Evolutionary conservation across 352 stramenopile species (phyloP).

Genomic region (Phytophthora foliorum): DNA sequence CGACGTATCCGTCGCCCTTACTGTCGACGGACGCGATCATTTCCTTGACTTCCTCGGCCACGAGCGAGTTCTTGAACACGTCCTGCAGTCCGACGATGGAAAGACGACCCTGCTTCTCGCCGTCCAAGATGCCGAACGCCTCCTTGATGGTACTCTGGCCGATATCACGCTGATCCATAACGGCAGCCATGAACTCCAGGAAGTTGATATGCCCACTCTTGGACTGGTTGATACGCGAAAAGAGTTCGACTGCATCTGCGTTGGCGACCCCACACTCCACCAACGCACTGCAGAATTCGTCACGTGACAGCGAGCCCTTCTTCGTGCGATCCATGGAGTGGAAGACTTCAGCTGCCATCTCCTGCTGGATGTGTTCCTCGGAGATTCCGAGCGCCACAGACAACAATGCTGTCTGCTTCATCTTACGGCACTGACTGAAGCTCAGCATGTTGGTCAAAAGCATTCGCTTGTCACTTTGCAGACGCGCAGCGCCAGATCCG

Average conservation of each 20-base stretch:
- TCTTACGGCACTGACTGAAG: conserved; percentile 77
- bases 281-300: conserved; percentile 94
- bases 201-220: conserved; percentile 93
- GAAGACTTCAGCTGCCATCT: conserved; percentile 87
- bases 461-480: conserved; percentile 70
- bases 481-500: conserved; percentile 28
- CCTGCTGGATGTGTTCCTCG: conserved; percentile 78
- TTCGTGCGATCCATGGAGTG: conserved; percentile 89
- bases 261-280: conserved; percentile 86
- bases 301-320: conserved; percentile 89
- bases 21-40: conserved; percentile 92
- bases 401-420: conserved; percentile 82
- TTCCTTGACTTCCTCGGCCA: conserved; percentile 88
- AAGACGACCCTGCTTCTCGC: conserved; percentile 92
- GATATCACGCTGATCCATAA: conserved; percentile 92
- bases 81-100: conserved; percentile 91
- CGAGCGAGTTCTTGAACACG: conserved; percentile 91
- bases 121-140: conserved; percentile 91
- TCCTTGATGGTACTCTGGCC: conserved; percentile 94
- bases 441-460: conserved; percentile 84
- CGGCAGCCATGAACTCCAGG: conserved; percentile 96
- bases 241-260: conserved; percentile 85
- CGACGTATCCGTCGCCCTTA: conserved; percentile 84
- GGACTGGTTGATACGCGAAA: conserved; percentile 82
- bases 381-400: conserved; percentile 78